Percentiles rank a stretch among this genome's conserved stretches.
Conservation (phyloP, 306 rosid genomes). For the Quillaja saponaria region DNA sequence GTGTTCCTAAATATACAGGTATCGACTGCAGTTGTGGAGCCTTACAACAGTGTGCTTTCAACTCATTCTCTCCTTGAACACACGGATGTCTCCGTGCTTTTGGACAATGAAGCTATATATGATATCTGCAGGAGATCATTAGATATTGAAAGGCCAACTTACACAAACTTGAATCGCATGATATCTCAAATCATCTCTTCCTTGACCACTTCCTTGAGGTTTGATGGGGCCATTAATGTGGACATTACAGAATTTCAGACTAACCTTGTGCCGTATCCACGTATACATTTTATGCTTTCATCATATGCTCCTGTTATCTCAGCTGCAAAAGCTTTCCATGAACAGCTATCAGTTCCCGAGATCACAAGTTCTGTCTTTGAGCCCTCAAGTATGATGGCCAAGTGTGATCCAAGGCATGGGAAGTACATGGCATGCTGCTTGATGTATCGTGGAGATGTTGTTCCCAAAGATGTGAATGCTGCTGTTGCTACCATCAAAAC, state of each 20-base stretch:
- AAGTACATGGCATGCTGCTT: slow-evolving; percentile 86
- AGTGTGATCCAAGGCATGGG: slow-evolving; percentile 82
- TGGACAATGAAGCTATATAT: slow-evolving; percentile 80
- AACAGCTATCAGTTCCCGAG: slow-evolving; percentile 67
- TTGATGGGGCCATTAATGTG: slow-evolving; percentile 77
- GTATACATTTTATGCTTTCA: slow-evolving; percentile 80
- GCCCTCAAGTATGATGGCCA: slow-evolving; percentile 78
- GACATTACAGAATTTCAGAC: slow-evolving; percentile 77
- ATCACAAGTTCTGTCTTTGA: slow-evolving; percentile 73
- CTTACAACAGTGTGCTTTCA: slow-evolving; percentile 75
- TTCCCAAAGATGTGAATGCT: slow-evolving; percentile 68
- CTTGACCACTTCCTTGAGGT: slow-evolving; percentile 80
- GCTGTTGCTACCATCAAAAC: slow-evolving; percentile 69
- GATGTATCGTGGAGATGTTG: slow-evolving; percentile 82
- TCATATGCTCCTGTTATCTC: slow-evolving; percentile 76
- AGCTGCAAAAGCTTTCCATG: slow-evolving; percentile 67
- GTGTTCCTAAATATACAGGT: slow-evolving; percentile 44
- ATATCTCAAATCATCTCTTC: slow-evolving; percentile 74
- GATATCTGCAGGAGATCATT: slow-evolving; percentile 77
- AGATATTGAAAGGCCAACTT: slow-evolving; percentile 70
- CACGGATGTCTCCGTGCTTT: slow-evolving; percentile 69
- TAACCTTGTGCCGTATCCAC: slow-evolving; percentile 77
- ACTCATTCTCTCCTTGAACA: slow-evolving; percentile 71
- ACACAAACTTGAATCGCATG: slow-evolving; percentile 68
- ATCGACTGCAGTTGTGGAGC: slow-evolving; percentile 85